These are phyloP conservation scores for Salicornia ramosissima DNA, from an alignment of 148 eudicot species.

Conservation along the genomic window DNA sequence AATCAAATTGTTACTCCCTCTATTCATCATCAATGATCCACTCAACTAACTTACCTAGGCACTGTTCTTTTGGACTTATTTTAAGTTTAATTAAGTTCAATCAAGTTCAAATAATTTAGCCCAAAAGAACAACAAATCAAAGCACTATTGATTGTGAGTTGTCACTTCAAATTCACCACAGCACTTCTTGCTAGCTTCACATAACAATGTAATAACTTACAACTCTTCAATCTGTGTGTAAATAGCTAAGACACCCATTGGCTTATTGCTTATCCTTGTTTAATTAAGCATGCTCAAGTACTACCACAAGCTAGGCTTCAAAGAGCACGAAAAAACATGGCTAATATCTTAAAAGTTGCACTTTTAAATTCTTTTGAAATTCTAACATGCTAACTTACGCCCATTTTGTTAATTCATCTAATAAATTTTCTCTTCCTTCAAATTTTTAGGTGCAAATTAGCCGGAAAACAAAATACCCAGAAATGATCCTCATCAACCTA, in stretches of 20 bases:
- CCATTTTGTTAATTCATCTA: too few species aligned
- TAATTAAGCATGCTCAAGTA: background rate
- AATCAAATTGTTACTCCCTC: background rate
- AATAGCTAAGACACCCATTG: too few species aligned
- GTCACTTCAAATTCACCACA: background rate
- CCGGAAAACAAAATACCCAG: background rate
- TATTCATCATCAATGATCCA: background rate
- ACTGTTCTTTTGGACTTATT: background rate
- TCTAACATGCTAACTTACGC: background rate
- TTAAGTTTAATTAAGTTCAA: background rate
- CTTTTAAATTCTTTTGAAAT: background rate
- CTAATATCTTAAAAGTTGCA: background rate
- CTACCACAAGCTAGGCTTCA: background rate
- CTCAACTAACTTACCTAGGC: background rate
- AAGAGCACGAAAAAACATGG: background rate
- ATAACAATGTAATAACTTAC: background rate
- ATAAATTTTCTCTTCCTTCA: too few species aligned
- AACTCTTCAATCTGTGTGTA: background rate
- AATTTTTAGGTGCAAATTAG: background rate
- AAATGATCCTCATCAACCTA: too few species aligned
- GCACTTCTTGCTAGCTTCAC: background rate
- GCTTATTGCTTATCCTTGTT: background rate
- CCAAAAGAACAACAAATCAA: too few species aligned
- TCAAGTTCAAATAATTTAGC: too few species aligned
- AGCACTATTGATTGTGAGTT: background rate